A percentile compares a stretch with the other conserved stretches of the same genome.
Conservation (phyloP, 2,329 filamentous ascomycete genomes). For the Sclerotiophoma versabilis region DNA sequence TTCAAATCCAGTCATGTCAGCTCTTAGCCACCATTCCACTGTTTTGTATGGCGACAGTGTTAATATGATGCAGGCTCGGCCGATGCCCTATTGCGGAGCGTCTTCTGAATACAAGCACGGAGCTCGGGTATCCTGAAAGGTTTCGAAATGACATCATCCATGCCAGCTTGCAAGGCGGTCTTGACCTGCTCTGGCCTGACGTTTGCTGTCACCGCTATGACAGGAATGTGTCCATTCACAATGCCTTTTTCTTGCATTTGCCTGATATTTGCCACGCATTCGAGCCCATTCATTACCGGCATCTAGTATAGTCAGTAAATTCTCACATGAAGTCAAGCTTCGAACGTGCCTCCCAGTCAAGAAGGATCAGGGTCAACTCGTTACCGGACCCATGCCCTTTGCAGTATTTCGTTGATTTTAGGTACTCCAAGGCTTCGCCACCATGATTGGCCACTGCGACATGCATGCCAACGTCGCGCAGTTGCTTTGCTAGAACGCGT, state of each 20-base stretch:
- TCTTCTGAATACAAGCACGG: constrained; percentile 28
- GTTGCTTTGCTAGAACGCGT: constrained; percentile 50
- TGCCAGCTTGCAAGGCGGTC: constrained; percentile 39
- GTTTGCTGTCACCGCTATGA: constrained; percentile 48
- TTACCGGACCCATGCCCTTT: constrained; percentile 15
- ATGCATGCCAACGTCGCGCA: constrained; percentile 45
- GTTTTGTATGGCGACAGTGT: too few species aligned
- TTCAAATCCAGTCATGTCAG: too few species aligned
- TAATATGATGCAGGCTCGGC: too few species aligned
- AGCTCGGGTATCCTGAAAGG: constrained; percentile 63
- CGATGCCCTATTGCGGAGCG: constrained; percentile 8
- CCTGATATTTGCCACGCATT: constrained; percentile 36
- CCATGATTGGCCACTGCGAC: constrained; percentile 51
- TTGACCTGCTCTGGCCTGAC: constrained; percentile 42
- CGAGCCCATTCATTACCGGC: constrained; percentile 44
- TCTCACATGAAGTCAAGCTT: too few species aligned
- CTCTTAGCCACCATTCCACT: too few species aligned
- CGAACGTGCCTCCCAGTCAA: constrained; percentile 39
- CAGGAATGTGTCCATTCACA: constrained; percentile 34
- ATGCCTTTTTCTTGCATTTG: constrained; percentile 29
- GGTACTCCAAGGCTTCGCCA: constrained; percentile 46
- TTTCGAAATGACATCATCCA: constrained; percentile 71
- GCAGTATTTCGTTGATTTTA: constrained; percentile 38
- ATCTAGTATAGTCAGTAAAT: too few species aligned
- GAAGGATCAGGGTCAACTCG: constrained; percentile 34